Base-by-base conservation (phyloP, 495 filamentous ascomycete species). In the Penicillium macrosclerotiorum region DNA sequence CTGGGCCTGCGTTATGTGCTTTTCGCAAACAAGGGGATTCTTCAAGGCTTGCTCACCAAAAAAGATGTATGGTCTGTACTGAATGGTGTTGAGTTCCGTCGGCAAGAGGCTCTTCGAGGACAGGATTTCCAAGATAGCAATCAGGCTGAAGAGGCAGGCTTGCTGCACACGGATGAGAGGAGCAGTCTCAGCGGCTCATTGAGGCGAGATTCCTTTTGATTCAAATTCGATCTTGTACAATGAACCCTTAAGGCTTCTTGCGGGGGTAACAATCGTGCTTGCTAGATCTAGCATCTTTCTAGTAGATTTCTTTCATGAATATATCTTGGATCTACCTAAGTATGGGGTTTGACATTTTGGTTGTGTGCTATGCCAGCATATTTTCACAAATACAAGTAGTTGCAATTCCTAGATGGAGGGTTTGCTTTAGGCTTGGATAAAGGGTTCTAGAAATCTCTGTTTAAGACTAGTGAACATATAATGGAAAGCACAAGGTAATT, bases 51-150 rank as follows among this genome's bases (percentile, higher is more conserved):
- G 35, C 66, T 97, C 54, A 98, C 94, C 16, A 97, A 97, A 76
- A 97, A 98, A 72, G 93, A 98, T 68, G 83, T 95, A n/a, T 96
- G 90, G 87, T 89, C 86, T 55, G 81, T 95, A 14, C 69, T 98
- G 8, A 90, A 95, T 61, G 86, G 86, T 16, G 81, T 83, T 12
- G 86, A 90, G 54, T 84, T 83, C 34, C 66, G 65, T 13, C 59
- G 62, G n/a, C 57, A 55, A 39, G 68, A 72, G 24, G 55, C 55
- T 23, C 37, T 67, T 16, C 65, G 63, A 36, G 52, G 64, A 7
- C 40, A 60, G 18, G 53, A 70, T 2, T 67, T 71, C 20, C 64
- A 67, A 31, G 69, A 71, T 37, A 53, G 57, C 22, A 52, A 67
- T 30, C 59, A 59, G 19, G 72, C 74, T 14, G 78, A 82, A 56